Conservation (phyloP, 805 yeast species). For the Nematodospora valgi region DNA sequence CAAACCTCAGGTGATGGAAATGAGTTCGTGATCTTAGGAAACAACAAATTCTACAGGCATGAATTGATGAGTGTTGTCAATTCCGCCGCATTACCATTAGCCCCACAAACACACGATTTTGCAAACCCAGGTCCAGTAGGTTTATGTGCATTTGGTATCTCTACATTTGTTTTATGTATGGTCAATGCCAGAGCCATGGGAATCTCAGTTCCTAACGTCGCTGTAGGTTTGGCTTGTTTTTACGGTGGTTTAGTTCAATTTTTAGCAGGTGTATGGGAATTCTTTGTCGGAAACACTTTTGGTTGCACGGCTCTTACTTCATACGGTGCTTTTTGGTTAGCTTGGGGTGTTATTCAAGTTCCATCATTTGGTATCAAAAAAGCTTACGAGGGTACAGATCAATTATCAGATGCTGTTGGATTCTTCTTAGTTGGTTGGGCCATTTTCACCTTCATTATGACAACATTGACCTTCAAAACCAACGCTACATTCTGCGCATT, state of each 20-base stretch:
- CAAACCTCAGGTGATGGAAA: slow-evolving; percentile 31
- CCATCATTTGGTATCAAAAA: slow-evolving; percentile 29
- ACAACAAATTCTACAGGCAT: slow-evolving; percentile 30
- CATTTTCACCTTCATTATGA: slow-evolving; percentile 36
- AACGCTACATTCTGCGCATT: slow-evolving; percentile 34
- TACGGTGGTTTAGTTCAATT: slow-evolving; percentile 65
- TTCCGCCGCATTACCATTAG: slow-evolving; percentile 35
- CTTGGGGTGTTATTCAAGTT: slow-evolving; percentile 29
- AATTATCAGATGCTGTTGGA: slow-evolving; percentile 29
- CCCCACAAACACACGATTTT: slow-evolving; percentile 44
- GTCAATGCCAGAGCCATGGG: slow-evolving; percentile 57
- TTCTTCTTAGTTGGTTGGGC: slow-evolving; percentile 40
- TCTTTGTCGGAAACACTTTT: slow-evolving; percentile 61
- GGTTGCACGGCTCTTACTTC: slow-evolving; percentile 66
- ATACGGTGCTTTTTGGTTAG: slow-evolving; percentile 42
- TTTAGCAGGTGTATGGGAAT: slow-evolving; percentile 67
- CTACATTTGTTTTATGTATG: slow-evolving; percentile 61
- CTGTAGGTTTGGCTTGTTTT: slow-evolving; percentile 57
- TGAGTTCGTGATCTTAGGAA: slow-evolving; percentile 34
- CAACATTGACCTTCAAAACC: slow-evolving; percentile 34
- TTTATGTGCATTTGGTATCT: slow-evolving; percentile 58
- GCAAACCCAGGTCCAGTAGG: slow-evolving; percentile 72
- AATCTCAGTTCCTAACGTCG: slow-evolving; percentile 48
- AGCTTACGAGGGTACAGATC: slow-evolving; percentile 28
- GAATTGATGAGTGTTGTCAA: slow-evolving; percentile 41